Base-by-base conservation (phyloP, 164 flowering plant species). In the Tinospora cordifolia region DNA sequence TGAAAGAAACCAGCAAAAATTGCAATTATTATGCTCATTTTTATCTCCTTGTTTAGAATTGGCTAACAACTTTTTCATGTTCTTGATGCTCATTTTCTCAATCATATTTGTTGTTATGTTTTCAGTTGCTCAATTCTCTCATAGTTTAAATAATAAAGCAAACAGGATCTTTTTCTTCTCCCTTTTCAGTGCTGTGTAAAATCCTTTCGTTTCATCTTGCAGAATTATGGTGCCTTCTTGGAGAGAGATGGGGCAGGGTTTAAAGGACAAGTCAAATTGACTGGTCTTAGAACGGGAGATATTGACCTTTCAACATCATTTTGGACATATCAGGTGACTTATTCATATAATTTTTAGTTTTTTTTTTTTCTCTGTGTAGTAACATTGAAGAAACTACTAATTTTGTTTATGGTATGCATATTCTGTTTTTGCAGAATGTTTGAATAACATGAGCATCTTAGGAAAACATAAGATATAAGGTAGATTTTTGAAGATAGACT, bases 211-310 rank as follows among this genome's bases (percentile, higher is more conserved):
- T 40, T 75, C 25, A 25, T 77, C 59, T 27, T 79, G 62, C 88
- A 93, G 98, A 93, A 93, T 62, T 90, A 87, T 81, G 98, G 97
- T 62, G 96, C 96, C 63, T 90, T 85, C 75, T 58, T 88, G 59
- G 98, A 93, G 87, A 87, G 79, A 83, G 98, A 93, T 83, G 98
- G 96, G 58, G 98, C 86, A 58, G 98, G 98, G 22, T 83, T 93
- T 70, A 88, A 71, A 76, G 98, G 98, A 70, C 79, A 79, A 62
- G 70, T 84, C 39, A 86, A 81, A 72, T 81, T 93, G 49, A 82
- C 85, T 41, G 94, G 97, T 30, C 79, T 85, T 54, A 84, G 71
- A 76, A 75, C 74, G 72, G 96, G 91, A 24, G 96, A 87, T 70
- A 70, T 87, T 47, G 81, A 91, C 76, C 87, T 93, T 30, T 83